phyloP scores from a whole-genome alignment of 176 grass and related monocot genomes.

The Secale cereale region DNA sequence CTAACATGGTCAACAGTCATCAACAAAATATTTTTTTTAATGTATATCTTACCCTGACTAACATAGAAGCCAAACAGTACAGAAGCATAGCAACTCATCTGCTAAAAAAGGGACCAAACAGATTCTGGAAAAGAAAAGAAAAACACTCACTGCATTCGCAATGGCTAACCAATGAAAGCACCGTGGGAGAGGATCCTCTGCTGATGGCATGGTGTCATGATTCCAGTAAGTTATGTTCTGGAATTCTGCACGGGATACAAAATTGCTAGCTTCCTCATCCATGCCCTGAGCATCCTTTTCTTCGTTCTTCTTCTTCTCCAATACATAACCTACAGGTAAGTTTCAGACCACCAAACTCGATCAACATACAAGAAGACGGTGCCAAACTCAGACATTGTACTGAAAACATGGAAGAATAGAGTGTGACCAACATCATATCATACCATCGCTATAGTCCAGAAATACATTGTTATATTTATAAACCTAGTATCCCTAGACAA shows the following conservation, averaged over 20 bases:
- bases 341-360: slow-evolving; percentile 9
- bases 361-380: neutral
- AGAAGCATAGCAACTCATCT: neutral
- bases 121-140: neutral
- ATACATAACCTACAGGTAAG: slow-evolving; percentile 61
- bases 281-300: slow-evolving; percentile 30
- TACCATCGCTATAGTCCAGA: neutral
- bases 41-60: too few relatives aligned
- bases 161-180: slow-evolving; percentile 89
- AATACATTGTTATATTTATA: neutral
- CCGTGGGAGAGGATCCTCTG: slow-evolving; percentile 70
- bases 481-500: neutral
- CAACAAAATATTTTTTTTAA: neutral
- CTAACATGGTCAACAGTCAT: neutral
- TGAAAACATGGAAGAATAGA: neutral
- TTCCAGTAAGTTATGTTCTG: slow-evolving; percentile 88
- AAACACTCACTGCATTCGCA: slow-evolving; percentile 72
- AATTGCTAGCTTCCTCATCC: slow-evolving; percentile 48
- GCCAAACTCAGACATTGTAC: slow-evolving; percentile 1
- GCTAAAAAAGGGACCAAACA: neutral
- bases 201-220: slow-evolving; percentile 75
- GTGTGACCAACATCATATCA: neutral
- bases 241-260: slow-evolving; percentile 68
- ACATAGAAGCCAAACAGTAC: neutral
- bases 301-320: slow-evolving; percentile 57